Evolutionary conservation across 805 yeast species (phyloP), one percentile per base, ranked within the genome.

Genomic region (Torulaspora microellipsoides): DNA sequence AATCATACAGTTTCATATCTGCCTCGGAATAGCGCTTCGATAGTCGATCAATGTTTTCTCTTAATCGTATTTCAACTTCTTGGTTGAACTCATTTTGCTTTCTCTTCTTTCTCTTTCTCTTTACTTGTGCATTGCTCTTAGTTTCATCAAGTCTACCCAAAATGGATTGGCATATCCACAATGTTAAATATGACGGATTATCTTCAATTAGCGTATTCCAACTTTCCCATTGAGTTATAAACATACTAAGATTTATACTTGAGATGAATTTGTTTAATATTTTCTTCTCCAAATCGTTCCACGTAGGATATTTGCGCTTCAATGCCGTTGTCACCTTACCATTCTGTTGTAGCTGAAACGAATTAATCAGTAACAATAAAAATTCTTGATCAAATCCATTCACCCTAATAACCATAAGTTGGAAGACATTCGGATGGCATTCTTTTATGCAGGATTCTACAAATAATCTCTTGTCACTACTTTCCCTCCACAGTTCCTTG

Each of bases 31-130:
- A 50, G 15, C 40, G 38, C 14, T 39, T 37, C 4, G 45, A 38
- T 8, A 45, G 37, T 10, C 36, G 40, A 4, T 34, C 42, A 3
- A 52, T 27, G 12, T 43, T 17, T 10, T 36, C 32, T 13, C 30
- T 34, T 11, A 48, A 25, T 11, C 39, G 20, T 2, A 20, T 23
- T 23, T 47, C 49, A 9, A 48, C 17, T 13, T 50, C 51, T 35
- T 47, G 38, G 8, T 34, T 34, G 28, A 33, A 40, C 10, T 41
- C 45, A 8, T 34, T 31, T n/a, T 42, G 47, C 32, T 36, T 51
- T 23, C 39, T 51, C 35, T 51, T 51, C 45, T 52, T 57, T 36
- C 52, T 48, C 40, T 49, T 56, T 40, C 52, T 56, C 15, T 38
- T 43, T 25, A 12, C 27, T 3, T 38, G 17, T 10, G 30, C 14